A percentile compares a stretch with the other conserved stretches of the same genome.
phyloP scores from a whole-genome alignment of 768 basidiomycete species.

The Exidia glandulosa region DNA sequence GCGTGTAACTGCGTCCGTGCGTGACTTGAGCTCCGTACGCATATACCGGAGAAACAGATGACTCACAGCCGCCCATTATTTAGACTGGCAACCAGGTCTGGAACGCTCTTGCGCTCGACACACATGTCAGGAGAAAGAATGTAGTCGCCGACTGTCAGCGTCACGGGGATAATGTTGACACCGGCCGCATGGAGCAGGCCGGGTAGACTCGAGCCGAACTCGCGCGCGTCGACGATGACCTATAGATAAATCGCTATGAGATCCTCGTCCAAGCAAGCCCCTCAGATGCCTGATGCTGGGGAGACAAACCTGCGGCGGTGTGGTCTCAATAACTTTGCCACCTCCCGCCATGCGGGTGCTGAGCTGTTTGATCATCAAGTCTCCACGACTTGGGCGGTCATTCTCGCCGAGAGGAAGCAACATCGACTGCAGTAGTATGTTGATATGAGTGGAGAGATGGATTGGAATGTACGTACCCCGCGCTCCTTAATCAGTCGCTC shows the following conservation, averaged over 20 bases:
- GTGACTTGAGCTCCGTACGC: slow-evolving; percentile 1
- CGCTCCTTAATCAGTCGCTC: slow-evolving; percentile 87
- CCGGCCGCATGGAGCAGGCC: slow-evolving; percentile 78
- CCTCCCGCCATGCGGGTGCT: slow-evolving; percentile 83
- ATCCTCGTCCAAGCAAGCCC: too few species aligned
- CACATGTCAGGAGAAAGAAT: slow-evolving; percentile 91
- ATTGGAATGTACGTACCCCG: slow-evolving; percentile 45
- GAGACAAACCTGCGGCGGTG: slow-evolving; percentile 58
- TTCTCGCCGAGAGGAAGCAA: slow-evolving; percentile 72
- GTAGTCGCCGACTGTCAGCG: slow-evolving; percentile 92
- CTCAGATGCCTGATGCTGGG: too few species aligned
- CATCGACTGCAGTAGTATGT: slow-evolving; percentile 53
- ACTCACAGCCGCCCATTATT: slow-evolving; percentile 87
- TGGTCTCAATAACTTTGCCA: slow-evolving; percentile 48
- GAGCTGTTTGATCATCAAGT: slow-evolving; percentile 67
- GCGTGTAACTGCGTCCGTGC: slow-evolving; percentile 59
- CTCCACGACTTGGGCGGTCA: slow-evolving; percentile 28
- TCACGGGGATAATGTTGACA: slow-evolving; percentile 77
- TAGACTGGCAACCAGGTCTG: slow-evolving; percentile 89
- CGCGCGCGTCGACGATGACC: slow-evolving; percentile 95
- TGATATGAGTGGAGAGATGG: not conserved
- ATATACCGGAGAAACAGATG: not conserved
- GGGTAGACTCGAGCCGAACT: slow-evolving; percentile 88
- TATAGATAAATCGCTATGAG: slow-evolving; percentile 36
- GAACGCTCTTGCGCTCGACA: slow-evolving; percentile 89